These are phyloP conservation scores for Globisporangium rhizosaccharum DNA, from an alignment of 352 stramenopile genomes.

Conservation along the genomic window DNA sequence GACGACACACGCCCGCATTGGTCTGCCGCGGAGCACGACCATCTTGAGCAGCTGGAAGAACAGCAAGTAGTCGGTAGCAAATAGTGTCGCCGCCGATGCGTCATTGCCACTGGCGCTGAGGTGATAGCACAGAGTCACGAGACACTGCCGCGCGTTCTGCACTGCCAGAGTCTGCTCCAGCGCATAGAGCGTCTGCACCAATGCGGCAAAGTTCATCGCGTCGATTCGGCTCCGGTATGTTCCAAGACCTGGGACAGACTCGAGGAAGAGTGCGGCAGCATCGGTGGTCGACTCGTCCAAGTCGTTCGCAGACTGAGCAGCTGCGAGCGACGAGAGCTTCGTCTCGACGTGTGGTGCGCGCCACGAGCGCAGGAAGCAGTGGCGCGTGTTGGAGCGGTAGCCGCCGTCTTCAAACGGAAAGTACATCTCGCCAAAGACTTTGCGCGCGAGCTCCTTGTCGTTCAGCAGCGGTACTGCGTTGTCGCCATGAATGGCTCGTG, in stretches of 20 bases:
- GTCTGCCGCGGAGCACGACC: conserved; percentile 43
- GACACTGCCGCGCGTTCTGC: conserved; percentile 8
- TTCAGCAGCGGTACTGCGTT: conserved; percentile 23
- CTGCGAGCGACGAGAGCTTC: conserved; percentile 10
- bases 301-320: background rate
- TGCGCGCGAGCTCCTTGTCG: conserved; percentile 80
- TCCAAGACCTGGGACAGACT: background rate
- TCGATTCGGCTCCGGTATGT: conserved; percentile 1
- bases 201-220: conserved; percentile 3
- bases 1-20: conserved; percentile 19
- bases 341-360: conserved; percentile 22
- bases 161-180: conserved; percentile 10
- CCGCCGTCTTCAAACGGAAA: conserved; percentile 82
- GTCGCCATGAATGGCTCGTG: background rate
- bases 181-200: conserved; percentile 5
- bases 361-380: conserved; percentile 30
- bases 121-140: conserved; percentile 4
- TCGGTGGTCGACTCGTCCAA: background rate
- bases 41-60: conserved; percentile 47
- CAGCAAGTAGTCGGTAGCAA: conserved; percentile 3
- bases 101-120: background rate
- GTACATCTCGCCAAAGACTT: conserved; percentile 84
- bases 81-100: background rate
- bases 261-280: background rate
- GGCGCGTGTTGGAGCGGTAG: conserved; percentile 46